These are phyloP conservation scores for Calophaca sinica DNA, from an alignment of 306 rosid species.

Conservation along the genomic window DNA sequence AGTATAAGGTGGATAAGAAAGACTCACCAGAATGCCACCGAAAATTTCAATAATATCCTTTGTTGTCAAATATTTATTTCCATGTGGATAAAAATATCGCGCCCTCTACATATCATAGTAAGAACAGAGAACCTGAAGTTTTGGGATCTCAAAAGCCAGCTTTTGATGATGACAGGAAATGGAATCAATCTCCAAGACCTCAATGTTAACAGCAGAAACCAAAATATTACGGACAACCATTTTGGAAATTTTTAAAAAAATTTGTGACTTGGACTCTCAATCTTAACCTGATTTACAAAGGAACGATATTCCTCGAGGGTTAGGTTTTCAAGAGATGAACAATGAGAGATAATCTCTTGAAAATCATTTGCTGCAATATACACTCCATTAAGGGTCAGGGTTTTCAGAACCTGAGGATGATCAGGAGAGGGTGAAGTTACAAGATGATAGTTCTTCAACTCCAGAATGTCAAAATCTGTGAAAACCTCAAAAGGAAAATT, in stretches of 20 bases:
- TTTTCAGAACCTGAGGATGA: not conserved
- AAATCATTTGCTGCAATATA: not conserved
- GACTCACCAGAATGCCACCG: not conserved
- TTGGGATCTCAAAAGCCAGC: not conserved
- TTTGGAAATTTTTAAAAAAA: not conserved
- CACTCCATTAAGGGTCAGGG: not conserved
- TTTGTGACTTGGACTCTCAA: not conserved
- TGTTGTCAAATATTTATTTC: not conserved
- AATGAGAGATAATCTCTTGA: not conserved
- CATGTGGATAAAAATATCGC: not conserved
- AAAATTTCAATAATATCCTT: not conserved
- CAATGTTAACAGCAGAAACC: not conserved
- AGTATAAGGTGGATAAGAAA: not conserved
- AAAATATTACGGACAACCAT: not conserved
- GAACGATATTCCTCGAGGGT: not conserved
- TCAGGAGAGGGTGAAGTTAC: not conserved
- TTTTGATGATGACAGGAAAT: not conserved
- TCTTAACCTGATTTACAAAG: not conserved
- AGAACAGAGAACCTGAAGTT: not conserved
- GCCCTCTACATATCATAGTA: too few species aligned
- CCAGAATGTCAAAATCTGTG: slow-evolving; percentile 2
- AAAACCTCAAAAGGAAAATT: not conserved
- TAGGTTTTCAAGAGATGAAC: not conserved
- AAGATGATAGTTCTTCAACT: slow-evolving; percentile 3
- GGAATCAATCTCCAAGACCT: not conserved